Conservation (phyloP, 768 basidiomycete genomes). For the Lactarius quietus region DNA sequence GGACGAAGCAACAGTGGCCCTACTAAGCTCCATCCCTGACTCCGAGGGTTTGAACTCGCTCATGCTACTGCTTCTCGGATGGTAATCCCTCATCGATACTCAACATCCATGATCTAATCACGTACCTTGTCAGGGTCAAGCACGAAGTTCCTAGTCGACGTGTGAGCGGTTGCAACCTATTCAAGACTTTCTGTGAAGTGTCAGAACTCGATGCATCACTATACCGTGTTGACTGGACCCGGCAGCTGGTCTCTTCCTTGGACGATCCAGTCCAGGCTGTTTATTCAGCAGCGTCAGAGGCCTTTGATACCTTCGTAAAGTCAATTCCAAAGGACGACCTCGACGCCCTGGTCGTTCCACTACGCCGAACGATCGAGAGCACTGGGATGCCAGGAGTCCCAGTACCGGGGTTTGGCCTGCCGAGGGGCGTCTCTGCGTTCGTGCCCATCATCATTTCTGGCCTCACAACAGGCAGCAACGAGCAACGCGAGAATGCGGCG, state of each 20-base stretch:
- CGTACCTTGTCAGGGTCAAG: constrained; percentile 60
- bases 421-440: constrained; percentile 78
- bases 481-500: constrained; percentile 92
- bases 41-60: constrained; percentile 85
- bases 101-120: neutral
- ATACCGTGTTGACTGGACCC: constrained; percentile 93
- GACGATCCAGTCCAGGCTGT: constrained; percentile 76
- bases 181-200: constrained; percentile 79
- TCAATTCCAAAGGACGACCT: constrained; percentile 89
- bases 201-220: constrained; percentile 77
- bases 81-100: constrained; percentile 46
- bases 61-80: constrained; percentile 85
- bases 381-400: constrained; percentile 70
- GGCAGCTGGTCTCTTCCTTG: constrained; percentile 77
- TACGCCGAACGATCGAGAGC: constrained; percentile 83
- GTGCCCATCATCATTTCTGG: constrained; percentile 90
- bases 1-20: constrained; percentile 67
- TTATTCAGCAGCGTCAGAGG: constrained; percentile 76
- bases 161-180: constrained; percentile 73
- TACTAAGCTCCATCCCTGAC: constrained; percentile 78
- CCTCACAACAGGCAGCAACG: constrained; percentile 90
- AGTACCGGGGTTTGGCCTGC: constrained; percentile 83
- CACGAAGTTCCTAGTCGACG: constrained; percentile 65
- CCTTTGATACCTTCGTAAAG: constrained; percentile 86
- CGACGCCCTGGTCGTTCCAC: constrained; percentile 84